These are phyloP conservation scores for Talaromyces sp. DNA, from an alignment of 2,329 filamentous ascomycete genomes.

Conservation along the genomic window DNA sequence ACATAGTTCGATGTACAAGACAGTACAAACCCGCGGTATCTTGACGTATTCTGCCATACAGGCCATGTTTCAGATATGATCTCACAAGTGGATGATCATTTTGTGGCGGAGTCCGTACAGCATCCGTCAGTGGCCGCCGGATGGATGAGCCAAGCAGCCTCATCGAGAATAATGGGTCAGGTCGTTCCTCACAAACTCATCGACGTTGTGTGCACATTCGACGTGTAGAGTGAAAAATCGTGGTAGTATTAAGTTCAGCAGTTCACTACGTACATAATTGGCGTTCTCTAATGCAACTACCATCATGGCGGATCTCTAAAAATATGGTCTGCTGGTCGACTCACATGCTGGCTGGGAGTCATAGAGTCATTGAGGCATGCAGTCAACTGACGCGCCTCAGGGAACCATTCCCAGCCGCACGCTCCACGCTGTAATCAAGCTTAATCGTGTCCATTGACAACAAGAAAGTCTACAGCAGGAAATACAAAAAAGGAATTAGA, in stretches of 20 bases:
- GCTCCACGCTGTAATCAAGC: not conserved
- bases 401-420: not conserved
- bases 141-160: not conserved
- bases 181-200: not conserved
- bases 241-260: not conserved
- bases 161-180: not conserved
- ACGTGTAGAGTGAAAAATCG: too few relatives aligned
- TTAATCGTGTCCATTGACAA: not conserved
- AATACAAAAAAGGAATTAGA: not conserved
- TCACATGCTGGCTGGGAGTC: constrained; percentile 6
- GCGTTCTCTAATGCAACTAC: not conserved
- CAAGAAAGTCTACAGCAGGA: not conserved
- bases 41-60: not conserved
- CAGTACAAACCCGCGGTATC: not conserved
- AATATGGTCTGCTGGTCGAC: not conserved
- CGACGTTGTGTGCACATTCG: not conserved
- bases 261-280: not conserved
- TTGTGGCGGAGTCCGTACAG: not conserved
- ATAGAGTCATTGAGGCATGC: not conserved
- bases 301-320: not conserved
- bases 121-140: not conserved
- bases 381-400: not conserved
- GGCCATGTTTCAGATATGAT: constrained; percentile 10
- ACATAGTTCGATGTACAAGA: not conserved
- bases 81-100: constrained; percentile 3